A percentile compares a stretch with the other conserved stretches of the same genome.
These are phyloP conservation scores for Microbotryum scabiosae DNA, from an alignment of 1,284 basidiomycete genomes.

Conservation along the genomic window DNA sequence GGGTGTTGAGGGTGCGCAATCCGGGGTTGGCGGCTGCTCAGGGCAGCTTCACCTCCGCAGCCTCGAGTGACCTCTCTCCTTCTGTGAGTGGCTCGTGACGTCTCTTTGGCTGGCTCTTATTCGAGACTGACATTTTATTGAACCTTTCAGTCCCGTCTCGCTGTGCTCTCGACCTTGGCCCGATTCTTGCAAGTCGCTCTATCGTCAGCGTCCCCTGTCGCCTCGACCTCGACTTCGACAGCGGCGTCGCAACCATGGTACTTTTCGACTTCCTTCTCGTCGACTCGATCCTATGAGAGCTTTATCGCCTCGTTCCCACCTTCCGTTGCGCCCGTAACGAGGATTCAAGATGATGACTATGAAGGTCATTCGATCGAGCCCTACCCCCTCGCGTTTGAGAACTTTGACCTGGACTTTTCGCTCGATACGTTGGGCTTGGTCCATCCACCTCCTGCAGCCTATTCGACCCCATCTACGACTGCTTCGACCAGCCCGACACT, in stretches of 20 bases:
- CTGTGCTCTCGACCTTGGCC: constrained; percentile 38
- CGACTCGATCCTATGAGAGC: constrained; percentile 26
- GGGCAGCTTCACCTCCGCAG: constrained; percentile 47
- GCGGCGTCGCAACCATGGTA: constrained; percentile 29
- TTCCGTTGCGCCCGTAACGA: neutral
- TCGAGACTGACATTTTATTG: constrained; percentile 48
- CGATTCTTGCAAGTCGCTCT: constrained; percentile 47
- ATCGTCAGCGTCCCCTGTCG: constrained; percentile 9
- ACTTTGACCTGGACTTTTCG: constrained; percentile 37
- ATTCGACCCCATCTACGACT: constrained; percentile 1
- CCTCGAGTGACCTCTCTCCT: constrained; percentile 56
- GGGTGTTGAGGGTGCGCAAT: constrained; percentile 37
- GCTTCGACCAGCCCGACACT: constrained; percentile 23
- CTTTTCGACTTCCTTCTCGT: constrained; percentile 32
- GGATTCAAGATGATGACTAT: constrained; percentile 33
- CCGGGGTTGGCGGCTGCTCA: constrained; percentile 28
- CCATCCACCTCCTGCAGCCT: constrained; percentile 4
- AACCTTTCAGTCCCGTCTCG: constrained; percentile 30
- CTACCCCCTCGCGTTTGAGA: constrained; percentile 23
- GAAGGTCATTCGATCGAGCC: constrained; percentile 14
- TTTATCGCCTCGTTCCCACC: constrained; percentile 24
- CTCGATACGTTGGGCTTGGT: constrained; percentile 15
- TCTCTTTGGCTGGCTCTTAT: constrained; percentile 8
- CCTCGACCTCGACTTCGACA: constrained; percentile 5
- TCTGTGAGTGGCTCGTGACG: constrained; percentile 45